Base-by-base conservation (phyloP, 2,329 filamentous ascomycete genomes). In the Ceratocystis destructans region DNA sequence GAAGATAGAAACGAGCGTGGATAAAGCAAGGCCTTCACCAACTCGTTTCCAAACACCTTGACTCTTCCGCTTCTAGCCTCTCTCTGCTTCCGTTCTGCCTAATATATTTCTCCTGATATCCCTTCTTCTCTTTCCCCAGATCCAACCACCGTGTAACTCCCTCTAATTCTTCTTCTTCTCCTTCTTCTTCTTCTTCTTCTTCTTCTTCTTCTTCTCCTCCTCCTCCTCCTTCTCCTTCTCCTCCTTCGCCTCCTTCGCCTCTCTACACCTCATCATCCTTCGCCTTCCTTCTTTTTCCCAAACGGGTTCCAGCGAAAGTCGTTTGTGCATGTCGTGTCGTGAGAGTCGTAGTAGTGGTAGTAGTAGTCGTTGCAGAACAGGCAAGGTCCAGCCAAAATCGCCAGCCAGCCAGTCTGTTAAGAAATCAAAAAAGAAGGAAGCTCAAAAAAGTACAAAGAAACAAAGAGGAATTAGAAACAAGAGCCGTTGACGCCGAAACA, bases 391-490 rank as follows among this genome's bases (percentile, higher is more conserved):
- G 46, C 17, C 17, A 37, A 25, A 7, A 37, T 37, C 37, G 28
- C 46, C 45, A 55, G 25, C 46, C 45, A 41, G 28, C 33, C 45
- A 45, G 41, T 62, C 45, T 22, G 20, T 64, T 46, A 17, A 25
- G 45, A 53, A 46, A 46, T 57, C n/a, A 59, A 59, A 31, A 41
- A 45, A 25, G 17, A 25, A 4, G 22, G 63, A 65, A 53, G 53
- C 41, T 59, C 63, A 61, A 64, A 62, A 64, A 67, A 64, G 59
- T 45, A 62, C 59, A 62, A 46, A 55, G 64, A 53, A 66, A 55
- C 45, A 63, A 66, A 48, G 50, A 46, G 44, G 41, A 59, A 62
- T 46, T 61, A 53, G 41, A 81, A 61, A 53, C 48, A 62, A 31
- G 44, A 62, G 64, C 45, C 64, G 46, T 41, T 50, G 57, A 57